A percentile compares a stretch with the other conserved stretches of the same genome.
These are phyloP conservation scores for Hyaloraphidium curvatum DNA, from an alignment of 192 early-diverging fungal genomes.

Conservation along the genomic window DNA sequence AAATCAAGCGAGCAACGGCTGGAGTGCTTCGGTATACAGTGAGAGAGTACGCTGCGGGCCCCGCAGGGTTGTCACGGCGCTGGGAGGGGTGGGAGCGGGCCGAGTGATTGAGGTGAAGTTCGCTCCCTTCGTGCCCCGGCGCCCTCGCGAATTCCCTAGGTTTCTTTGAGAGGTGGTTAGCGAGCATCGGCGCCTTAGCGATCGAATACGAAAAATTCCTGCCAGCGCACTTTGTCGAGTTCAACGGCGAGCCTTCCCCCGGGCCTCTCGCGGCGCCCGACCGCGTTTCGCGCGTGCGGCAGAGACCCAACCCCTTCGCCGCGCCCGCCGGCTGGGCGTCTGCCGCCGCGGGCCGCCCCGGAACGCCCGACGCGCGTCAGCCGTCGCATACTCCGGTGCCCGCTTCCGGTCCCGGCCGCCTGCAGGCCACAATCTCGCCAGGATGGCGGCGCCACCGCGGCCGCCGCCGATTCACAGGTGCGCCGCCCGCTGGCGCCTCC, in stretches of 20 bases:
- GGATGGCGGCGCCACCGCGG: neutral
- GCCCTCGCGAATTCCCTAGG: neutral
- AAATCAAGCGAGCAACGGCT: no score
- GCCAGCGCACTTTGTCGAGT: no score
- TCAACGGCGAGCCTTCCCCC: no score
- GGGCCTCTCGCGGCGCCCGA: neutral
- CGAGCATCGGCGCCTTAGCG: neutral
- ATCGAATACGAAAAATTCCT: neutral
- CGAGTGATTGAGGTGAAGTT: neutral
- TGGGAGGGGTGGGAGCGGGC: no score
- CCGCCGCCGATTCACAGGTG: neutral
- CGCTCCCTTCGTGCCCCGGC: neutral
- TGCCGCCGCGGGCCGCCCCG: neutral
- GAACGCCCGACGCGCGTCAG: neutral
- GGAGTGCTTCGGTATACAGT: no score
- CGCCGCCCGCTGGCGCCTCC: neutral
- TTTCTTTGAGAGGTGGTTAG: neutral
- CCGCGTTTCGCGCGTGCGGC: neutral
- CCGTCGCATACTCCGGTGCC: neutral
- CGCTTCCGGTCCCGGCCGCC: neutral
- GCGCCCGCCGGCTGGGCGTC: neutral
- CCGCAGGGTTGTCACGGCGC: no score
- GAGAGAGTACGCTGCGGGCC: no score
- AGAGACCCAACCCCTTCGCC: no score
- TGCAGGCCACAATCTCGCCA: neutral